Base-by-base conservation (phyloP, 768 basidiomycete genomes). In the Mycena crocata region DNA sequence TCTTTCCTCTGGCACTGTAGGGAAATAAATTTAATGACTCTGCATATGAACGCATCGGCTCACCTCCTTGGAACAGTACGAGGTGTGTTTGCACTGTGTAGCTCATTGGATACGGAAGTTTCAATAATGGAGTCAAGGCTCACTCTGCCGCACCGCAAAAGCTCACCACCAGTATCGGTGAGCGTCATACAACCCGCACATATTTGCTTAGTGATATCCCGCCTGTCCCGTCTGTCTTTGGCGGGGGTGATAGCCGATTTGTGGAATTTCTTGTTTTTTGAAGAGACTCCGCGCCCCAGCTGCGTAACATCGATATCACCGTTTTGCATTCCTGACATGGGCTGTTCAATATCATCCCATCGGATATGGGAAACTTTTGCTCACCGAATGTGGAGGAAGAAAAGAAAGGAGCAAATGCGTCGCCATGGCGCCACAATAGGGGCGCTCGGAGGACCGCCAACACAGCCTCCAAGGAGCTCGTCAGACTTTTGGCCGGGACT, bases 221-320 rank as follows among this genome's bases (percentile, higher is more conserved):
- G 45, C 51, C 26, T 24, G 46, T 57, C 55, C 42, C 62, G 62
- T 55, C 57, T 26, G 55, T 64, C 62, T 55, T 64, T 64, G 31
- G 62, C 14, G 37, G 62, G 51, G 55, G 62, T 64, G 30, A 17
- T 34, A 57, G 57, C 57, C 17, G 55, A 64, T 44, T 64, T 64
- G 55, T 64, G 62, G 55, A 57, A 64, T 51, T 64, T 64, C 48
- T 57, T 64, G 62, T 57, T 64, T 31, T 64, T 55, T 35, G 62
- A 48, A 48, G 57, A 55, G 35, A 64, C 48, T 15, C 35, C 57
- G 62, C 57, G 62, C 34, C 30, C 44, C 52, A 56, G 44, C 52
- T 46, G n/a, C n/a, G n/a, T n/a, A n/a, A n/a, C n/a, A n/a, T n/a
- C 52, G 21, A 39, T 39, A 13, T 52, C 44, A 34, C 12, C 61